Evolutionary conservation across 129 eudicot genomes (phyloP).

Genomic region (Kitagawia praeruptora): DNA sequence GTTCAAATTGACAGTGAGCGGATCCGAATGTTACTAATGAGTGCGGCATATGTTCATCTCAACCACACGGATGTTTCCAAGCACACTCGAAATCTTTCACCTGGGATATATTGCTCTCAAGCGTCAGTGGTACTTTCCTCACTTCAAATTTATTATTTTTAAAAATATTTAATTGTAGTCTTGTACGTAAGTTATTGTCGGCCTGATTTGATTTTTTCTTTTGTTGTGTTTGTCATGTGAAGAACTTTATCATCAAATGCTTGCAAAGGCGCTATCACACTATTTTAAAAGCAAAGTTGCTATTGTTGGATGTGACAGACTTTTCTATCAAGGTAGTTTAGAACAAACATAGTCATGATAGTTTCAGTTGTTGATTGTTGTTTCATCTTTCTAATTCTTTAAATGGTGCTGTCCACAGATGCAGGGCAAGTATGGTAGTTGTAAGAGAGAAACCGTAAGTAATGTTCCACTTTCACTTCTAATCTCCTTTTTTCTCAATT

Average conservation of each 20-base stretch:
- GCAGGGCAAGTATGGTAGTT: conserved; percentile 78
- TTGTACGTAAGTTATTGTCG: conserved; percentile 7
- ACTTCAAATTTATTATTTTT: neutral
- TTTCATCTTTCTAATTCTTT: conserved; percentile 17
- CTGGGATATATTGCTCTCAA: conserved; percentile 83
- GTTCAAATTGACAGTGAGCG: conserved; percentile 59
- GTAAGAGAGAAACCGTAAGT: conserved; percentile 68
- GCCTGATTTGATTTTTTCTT: conserved; percentile 5
- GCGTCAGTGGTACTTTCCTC: conserved; percentile 61
- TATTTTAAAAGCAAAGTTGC: conserved; percentile 72
- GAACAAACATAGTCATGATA: no score
- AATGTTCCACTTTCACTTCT: neutral
- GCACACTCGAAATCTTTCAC: conserved; percentile 73
- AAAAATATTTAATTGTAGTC: neutral
- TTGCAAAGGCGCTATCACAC: conserved; percentile 82
- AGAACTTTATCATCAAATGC: conserved; percentile 76
- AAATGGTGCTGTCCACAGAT: conserved; percentile 37
- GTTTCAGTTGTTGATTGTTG: neutral
- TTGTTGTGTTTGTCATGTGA: no score
- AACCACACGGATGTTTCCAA: conserved; percentile 74
- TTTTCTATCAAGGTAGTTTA: no score
- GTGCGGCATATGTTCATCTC: conserved; percentile 91
- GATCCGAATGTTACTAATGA: conserved; percentile 55
- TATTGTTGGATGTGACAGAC: conserved; percentile 62
- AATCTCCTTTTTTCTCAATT: no score